A percentile compares a stretch with the other conserved stretches of the same genome.
Evolutionary conservation across 192 early-diverging fungal genomes (phyloP).

Genomic region (Chytriomyces sp.): DNA sequence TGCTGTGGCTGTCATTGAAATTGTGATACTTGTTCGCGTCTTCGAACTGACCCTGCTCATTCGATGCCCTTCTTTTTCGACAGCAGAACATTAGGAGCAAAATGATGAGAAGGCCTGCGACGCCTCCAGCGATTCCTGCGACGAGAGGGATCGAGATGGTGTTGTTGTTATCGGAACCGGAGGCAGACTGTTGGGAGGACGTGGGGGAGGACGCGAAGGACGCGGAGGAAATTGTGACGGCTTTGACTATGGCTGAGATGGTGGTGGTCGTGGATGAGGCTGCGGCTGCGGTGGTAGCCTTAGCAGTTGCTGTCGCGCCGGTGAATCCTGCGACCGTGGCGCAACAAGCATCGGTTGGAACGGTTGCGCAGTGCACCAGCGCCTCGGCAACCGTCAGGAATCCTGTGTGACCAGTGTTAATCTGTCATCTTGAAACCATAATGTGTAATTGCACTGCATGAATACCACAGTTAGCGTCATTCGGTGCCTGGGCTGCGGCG

Average conservation of each 20-base stretch:
- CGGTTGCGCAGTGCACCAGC: neutral
- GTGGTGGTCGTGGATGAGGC: neutral
- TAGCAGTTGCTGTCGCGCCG: neutral
- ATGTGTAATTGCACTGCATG: neutral
- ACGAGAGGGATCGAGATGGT: constrained; percentile 2
- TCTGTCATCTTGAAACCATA: neutral
- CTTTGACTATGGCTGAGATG: neutral
- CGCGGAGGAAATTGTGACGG: neutral
- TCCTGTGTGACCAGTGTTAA: neutral
- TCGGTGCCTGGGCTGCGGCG: neutral
- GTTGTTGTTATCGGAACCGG: neutral
- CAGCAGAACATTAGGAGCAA: neutral
- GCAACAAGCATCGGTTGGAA: neutral
- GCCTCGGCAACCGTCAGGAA: constrained; percentile 1
- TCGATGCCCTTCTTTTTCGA: neutral
- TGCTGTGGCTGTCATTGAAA: neutral
- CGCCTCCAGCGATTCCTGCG: constrained; percentile 3
- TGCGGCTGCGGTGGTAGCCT: neutral
- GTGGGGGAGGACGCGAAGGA: neutral
- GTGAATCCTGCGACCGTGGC: neutral
- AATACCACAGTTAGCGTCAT: neutral
- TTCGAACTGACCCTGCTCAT: neutral
- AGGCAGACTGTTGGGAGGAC: neutral
- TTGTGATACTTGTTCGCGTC: neutral
- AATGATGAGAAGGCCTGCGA: neutral